Percentiles rank a stretch among this genome's conserved stretches.
Conservation (phyloP, 345 rosid species). For the Populus simonii region DNA sequence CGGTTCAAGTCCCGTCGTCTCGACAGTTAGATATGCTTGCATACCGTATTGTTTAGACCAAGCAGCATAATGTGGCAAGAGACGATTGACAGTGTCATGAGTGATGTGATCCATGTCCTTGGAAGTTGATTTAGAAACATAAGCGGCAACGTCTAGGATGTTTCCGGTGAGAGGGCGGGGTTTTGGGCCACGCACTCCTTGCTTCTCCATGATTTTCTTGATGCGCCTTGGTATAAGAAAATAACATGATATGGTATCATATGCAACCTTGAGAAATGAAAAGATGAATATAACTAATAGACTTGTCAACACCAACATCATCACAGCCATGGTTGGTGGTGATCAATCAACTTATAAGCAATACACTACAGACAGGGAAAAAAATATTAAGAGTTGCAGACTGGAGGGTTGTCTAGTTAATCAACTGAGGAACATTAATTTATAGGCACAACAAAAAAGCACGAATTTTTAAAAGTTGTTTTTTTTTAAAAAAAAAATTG, state of each 20-base stretch:
- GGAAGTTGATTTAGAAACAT: conserved; percentile 60
- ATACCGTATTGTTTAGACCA: conserved; percentile 84
- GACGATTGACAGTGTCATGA: conserved; percentile 75
- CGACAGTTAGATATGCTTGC: background rate
- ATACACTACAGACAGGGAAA: background rate
- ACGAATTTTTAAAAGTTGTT: background rate
- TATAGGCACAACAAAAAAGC: background rate
- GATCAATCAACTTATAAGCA: background rate
- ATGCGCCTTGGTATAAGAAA: conserved; percentile 72
- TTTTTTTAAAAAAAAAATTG: too few relatives aligned
- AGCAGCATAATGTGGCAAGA: conserved; percentile 73
- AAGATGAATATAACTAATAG: conserved; percentile 29
- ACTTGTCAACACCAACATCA: conserved; percentile 20
- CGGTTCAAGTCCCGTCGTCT: background rate
- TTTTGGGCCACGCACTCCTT: conserved; percentile 87
- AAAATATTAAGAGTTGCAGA: background rate
- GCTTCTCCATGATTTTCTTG: conserved; percentile 63
- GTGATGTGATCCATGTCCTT: conserved; percentile 51
- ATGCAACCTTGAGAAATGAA: conserved; percentile 37
- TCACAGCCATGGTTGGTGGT: conserved; percentile 17
- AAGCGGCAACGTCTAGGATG: conserved; percentile 62
- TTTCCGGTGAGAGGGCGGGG: conserved; percentile 74
- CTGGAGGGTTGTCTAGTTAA: background rate
- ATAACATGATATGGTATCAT: conserved; percentile 61
- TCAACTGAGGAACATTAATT: background rate